Base-by-base conservation (phyloP, 2,329 filamentous ascomycete genomes). In the Pseudopyricularia cyperi region DNA sequence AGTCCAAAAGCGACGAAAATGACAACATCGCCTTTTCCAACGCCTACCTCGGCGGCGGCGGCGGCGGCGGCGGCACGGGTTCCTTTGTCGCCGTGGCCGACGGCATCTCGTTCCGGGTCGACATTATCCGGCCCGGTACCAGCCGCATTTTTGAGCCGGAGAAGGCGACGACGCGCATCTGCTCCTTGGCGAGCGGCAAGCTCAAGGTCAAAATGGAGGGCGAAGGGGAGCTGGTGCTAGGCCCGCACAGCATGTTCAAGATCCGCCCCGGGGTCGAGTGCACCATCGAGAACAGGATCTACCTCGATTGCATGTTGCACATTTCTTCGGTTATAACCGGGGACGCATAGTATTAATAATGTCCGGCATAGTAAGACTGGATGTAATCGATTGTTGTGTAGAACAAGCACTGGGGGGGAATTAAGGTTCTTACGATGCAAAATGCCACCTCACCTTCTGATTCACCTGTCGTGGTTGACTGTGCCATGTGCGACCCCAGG, bases 261-360 rank as follows among this genome's bases (percentile, higher is more conserved):
- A 62, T 77, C 35, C 62, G 60, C 22, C 65, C 70, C 0, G 68
- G 69, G 0, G 61, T 60, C 50, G 51, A 52, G 1, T 73, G 69
- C 55, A 61, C 59, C 17, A 66, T 69, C 4, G 61, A 66, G 53
- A 77, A 77, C 54, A 60, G 63, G 32, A 58, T 70, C 0, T 76
- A 77, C 53, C 42, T 66, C 3, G 70, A 75, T 52, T 67, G 70
- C 0, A 63, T 67, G 17, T 54, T 76, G 39, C 70, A 74, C 34
- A 56, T 64, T 7, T 53, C 48, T 33, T 42, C 35, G 7, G 14
- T 51, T 8, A 12, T 33, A 24, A 51, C 49, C 4, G 49, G 33
- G 32, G 47, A 49, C 17, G 28, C 32, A 15, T 14, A 33, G 11
- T 9, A 30, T 30, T 30, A 30, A 30, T 5, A 5, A 30, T 30